These are phyloP conservation scores for Nemania sp. DNA, from an alignment of 2,329 filamentous ascomycete genomes.

Conservation along the genomic window DNA sequence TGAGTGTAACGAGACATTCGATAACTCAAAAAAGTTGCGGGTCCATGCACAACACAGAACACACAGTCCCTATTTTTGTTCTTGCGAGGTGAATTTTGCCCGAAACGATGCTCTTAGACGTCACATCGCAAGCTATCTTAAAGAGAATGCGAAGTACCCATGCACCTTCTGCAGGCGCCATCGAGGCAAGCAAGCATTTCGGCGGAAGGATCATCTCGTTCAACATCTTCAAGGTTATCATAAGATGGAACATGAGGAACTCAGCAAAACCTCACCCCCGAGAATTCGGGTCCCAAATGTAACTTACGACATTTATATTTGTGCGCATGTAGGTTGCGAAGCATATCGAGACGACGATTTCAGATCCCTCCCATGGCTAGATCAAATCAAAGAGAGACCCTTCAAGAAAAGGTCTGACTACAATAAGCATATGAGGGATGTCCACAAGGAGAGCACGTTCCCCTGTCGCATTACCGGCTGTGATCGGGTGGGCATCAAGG, in stretches of 20 bases:
- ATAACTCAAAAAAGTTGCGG: fast-evolving
- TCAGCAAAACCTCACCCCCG: slow-evolving; percentile 17
- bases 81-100: slow-evolving; percentile 47
- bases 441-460: slow-evolving; percentile 52
- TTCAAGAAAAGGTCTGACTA: slow-evolving; percentile 48
- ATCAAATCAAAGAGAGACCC: slow-evolving; percentile 25
- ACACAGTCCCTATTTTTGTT: slow-evolving; percentile 41
- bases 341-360: slow-evolving; percentile 39
- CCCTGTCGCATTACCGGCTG: slow-evolving; percentile 51
- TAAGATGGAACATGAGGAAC: slow-evolving; percentile 46
- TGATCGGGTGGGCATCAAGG: slow-evolving; percentile 41
- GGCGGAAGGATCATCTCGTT: slow-evolving; percentile 53
- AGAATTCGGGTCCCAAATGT: neutral
- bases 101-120: slow-evolving; percentile 47
- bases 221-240: slow-evolving; percentile 56
- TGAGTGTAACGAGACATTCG: slow-evolving; percentile 35
- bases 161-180: slow-evolving; percentile 52
- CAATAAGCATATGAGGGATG: slow-evolving; percentile 53
- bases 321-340: slow-evolving; percentile 43
- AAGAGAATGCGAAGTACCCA: slow-evolving; percentile 41
- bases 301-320: too few species aligned
- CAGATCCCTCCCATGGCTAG: slow-evolving; percentile 15
- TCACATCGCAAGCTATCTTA: slow-evolving; percentile 42
- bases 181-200: slow-evolving; percentile 52
- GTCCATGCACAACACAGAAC: slow-evolving; percentile 26